Base-by-base conservation (phyloP, 2,329 filamentous ascomycete genomes). In the Alternaria sp. region DNA sequence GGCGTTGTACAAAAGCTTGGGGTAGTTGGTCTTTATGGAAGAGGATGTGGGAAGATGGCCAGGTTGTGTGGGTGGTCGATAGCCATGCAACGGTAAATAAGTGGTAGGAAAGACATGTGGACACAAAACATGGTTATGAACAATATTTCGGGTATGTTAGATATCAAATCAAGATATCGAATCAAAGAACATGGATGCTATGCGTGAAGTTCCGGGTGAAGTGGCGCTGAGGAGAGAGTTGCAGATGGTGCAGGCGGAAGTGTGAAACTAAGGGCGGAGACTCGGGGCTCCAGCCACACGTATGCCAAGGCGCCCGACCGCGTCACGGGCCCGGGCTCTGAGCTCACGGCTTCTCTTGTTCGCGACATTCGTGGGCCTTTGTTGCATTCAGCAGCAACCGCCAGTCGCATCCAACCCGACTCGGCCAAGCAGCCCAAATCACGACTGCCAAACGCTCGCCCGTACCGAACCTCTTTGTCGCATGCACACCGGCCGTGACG, bases 331-430 rank as follows among this genome's bases (percentile, higher is more conserved):
- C 57, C 53, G 34, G 56, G 60, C 60, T 34, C 12, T 47, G 51
- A 57, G 54, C 52, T 44, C 34, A 57, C 57, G 54, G 63, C 43
- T 59, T 42, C 49, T 58, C 49, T 54, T 49, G 62, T 65, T 62
- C 57, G 65, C 68, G 63, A 64, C 51, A 46, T 28, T 55, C 57
- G 64, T 48, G 54, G 55, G 57, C 34, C 67, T 65, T 70, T 69
- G 69, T 67, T 60, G 61, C 62, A 55, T 26, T 51, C 46, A 47
- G 59, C 59, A 64, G 68, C 69, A 59, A 43, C 64, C 62, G 68
- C 59, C 55, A 62, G 65, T 66, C 67, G 69, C 61, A 59, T 43
- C 57, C 59, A 51, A 59, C 48, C 56, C 69, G 61, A 62, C 64
- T 62, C 59, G 66, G 63, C 63, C 61, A 63, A 14, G 64, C 64